Evolutionary conservation across 1,284 basidiomycete genomes (phyloP), one percentile per base, ranked within the genome.

Genomic region (Puccinia sorghi): DNA sequence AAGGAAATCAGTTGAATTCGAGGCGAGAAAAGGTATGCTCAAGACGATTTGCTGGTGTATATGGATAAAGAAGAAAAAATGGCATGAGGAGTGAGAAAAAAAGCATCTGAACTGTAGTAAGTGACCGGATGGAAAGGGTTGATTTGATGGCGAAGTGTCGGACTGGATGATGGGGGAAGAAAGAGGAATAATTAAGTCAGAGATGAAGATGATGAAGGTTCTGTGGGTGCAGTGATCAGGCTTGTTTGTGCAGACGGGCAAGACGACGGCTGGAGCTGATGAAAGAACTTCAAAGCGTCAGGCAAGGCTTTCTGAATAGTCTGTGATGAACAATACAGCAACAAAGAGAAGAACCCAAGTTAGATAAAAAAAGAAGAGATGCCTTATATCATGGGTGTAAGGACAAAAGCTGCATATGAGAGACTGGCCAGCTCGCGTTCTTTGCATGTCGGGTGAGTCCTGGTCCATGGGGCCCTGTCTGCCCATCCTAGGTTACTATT

Each of bases 381-480:
- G 7, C 6, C 1, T 32, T 32, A 9, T n/a, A n/a, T 43, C 39
- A 41, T 32, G 25, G 43, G 12, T 13, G 13, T 32, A 11, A 32
- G 27, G 54, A 13, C 1, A 67, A 48, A 43, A 27, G 13, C 39
- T n/a, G 48, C 15, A 4, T 46, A 41, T 15, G 20, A 6, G 4
- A n/a, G 54, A 81, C 82, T 69, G 46, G 84, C 85, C 59, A 82
- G 81, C 64, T 86, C 84, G 59, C 87, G 80, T n/a, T 84, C 84
- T 20, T 85, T 82, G 27, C 86, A 86, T 0, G 86, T 86, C 0
- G 87, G 87, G 83, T 88, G 87, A 0, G 87, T 87, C 11, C 86
- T 82, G 32, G 87, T 80, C 25, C 87, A 83, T 2, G 84, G 84
- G 46, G 86, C 82, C 17, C 82, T 80, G 56, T 86, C 84, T 54